Evolutionary conservation across 1,139 yeast species (phyloP).

Genomic region (Saccharomycopsis hybrid): DNA sequence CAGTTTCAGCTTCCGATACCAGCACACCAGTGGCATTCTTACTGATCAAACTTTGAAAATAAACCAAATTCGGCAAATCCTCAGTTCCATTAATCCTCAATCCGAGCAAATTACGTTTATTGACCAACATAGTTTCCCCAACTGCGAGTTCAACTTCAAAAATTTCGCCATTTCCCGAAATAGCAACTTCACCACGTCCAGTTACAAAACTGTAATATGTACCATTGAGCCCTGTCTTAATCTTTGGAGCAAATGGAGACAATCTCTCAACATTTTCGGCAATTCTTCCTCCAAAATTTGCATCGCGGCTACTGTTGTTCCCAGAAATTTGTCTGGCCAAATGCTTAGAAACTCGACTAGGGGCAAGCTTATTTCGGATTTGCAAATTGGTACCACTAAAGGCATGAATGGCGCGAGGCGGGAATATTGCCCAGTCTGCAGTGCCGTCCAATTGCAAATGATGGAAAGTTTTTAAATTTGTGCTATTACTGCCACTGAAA

Average conservation of each 20-base stretch:
- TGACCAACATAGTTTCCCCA: slow-evolving; percentile 45
- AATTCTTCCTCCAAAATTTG: too few relatives aligned
- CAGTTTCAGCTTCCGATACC: background rate
- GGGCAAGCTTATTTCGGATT: slow-evolving; percentile 35
- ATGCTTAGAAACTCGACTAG: slow-evolving; percentile 35
- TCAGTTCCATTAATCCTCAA: slow-evolving; percentile 41
- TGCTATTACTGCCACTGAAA: too few relatives aligned
- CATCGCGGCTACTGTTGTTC: too few relatives aligned
- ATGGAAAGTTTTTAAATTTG: slow-evolving; percentile 33
- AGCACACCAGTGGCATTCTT: too few relatives aligned
- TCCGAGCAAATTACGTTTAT: slow-evolving; percentile 43
- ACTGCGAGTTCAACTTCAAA: slow-evolving; percentile 41
- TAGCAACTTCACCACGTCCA: slow-evolving; percentile 54
- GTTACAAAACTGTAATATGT: slow-evolving; percentile 45
- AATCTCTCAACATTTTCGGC: background rate
- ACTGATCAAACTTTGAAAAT: slow-evolving; percentile 1
- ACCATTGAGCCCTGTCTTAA: slow-evolving; percentile 10
- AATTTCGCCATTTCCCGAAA: slow-evolving; percentile 53
- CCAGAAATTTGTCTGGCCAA: slow-evolving; percentile 30
- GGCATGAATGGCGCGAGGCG: slow-evolving; percentile 41
- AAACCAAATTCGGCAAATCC: slow-evolving; percentile 13
- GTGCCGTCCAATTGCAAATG: slow-evolving; percentile 48
- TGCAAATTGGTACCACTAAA: slow-evolving; percentile 46
- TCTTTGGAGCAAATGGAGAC: too few relatives aligned
- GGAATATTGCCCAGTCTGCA: slow-evolving; percentile 54